Evolutionary conservation across 495 filamentous ascomycete species (phyloP).

Genomic region (Trichocladium antarcticum): DNA sequence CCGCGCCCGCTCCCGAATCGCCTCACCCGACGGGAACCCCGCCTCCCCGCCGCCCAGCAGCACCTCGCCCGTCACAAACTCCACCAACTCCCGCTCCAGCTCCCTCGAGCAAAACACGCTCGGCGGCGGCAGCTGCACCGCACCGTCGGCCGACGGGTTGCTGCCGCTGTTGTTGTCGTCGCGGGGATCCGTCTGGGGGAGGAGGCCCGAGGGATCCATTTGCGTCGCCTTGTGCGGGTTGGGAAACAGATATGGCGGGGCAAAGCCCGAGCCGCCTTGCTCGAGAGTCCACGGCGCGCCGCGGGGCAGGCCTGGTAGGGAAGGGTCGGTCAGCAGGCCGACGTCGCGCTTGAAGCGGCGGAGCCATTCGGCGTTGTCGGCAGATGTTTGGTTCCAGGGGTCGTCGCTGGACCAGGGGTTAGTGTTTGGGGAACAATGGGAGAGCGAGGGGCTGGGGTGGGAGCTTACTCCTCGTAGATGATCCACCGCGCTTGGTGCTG

Average conservation of each 20-base stretch:
- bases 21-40: conserved; percentile 32
- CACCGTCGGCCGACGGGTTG: neutral
- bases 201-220: conserved; percentile 1
- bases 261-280: conserved; percentile 39
- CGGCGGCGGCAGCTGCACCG: conserved; percentile 30
- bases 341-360: conserved; percentile 55
- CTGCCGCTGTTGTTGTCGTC: neutral
- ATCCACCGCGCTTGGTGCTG: conserved; percentile 48
- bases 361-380: conserved; percentile 63
- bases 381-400: conserved; percentile 64
- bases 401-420: conserved; percentile 40
- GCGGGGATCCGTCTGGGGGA: neutral
- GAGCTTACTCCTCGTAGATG: conserved; percentile 42
- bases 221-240: conserved; percentile 18
- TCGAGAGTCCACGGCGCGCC: conserved; percentile 27
- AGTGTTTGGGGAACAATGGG: neutral
- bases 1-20: conserved; percentile 30
- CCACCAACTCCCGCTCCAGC: conserved; percentile 36
- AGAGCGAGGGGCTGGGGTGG: neutral
- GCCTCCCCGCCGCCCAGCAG: neutral
- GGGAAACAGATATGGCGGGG: conserved; percentile 33
- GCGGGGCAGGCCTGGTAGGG: conserved; percentile 36
- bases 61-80: conserved; percentile 30
- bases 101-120: conserved; percentile 44
- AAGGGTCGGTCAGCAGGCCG: conserved; percentile 39